These are phyloP conservation scores for Thermoascus crustaceus DNA, from an alignment of 2,329 filamentous ascomycete species.

Conservation along the genomic window DNA sequence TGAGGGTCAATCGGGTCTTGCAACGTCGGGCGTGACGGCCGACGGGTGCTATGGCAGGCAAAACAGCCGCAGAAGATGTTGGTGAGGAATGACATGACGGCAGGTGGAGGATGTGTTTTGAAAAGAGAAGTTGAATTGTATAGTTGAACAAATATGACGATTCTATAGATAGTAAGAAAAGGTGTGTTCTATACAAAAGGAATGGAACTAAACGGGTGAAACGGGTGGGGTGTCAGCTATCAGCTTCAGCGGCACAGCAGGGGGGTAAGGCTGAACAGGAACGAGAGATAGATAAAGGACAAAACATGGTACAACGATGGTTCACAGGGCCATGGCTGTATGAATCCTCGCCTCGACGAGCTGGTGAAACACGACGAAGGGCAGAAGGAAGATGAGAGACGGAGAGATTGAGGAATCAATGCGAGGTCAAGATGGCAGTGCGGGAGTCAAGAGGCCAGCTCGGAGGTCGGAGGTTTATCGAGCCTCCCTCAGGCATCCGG, in stretches of 20 bases:
- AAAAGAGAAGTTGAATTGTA: too few relatives aligned
- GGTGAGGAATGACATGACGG: conserved; percentile 18
- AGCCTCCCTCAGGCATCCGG: conserved; percentile 22
- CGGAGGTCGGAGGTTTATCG: conserved; percentile 4
- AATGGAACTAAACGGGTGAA: too few relatives aligned
- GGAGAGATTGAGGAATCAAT: background rate
- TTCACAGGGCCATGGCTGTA: too few relatives aligned
- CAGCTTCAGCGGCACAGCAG: too few relatives aligned
- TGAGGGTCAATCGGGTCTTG: conserved; percentile 5
- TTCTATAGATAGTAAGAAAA: background rate
- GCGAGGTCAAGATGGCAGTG: conserved; percentile 5
- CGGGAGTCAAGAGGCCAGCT: conserved; percentile 6
- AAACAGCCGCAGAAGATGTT: conserved; percentile 19
- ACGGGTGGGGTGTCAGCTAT: too few relatives aligned
- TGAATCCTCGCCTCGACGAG: too few relatives aligned
- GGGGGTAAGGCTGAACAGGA: too few relatives aligned
- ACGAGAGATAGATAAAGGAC: too few relatives aligned
- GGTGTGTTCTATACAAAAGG: too few relatives aligned
- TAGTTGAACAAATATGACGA: background rate
- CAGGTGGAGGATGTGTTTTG: background rate
- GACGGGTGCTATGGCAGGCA: conserved; percentile 4
- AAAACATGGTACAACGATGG: too few relatives aligned
- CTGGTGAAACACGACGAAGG: too few relatives aligned
- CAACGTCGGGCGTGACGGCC: conserved; percentile 3
- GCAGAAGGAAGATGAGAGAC: background rate